These are phyloP conservation scores for Oidium heveae DNA, from an alignment of 2,329 filamentous ascomycete species.

Conservation along the genomic window DNA sequence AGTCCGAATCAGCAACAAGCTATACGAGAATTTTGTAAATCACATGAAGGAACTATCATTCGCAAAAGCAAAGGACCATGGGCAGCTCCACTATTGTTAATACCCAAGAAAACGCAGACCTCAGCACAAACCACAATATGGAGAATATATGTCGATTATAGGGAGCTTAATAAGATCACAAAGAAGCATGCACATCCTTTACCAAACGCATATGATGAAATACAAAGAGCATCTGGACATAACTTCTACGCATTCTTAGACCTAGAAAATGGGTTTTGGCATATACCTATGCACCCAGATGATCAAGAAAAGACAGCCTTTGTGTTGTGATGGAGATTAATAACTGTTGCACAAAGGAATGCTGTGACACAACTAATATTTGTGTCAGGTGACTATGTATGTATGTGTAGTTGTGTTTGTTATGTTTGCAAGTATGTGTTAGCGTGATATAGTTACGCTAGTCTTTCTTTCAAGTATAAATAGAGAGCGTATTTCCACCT, in stretches of 20 bases:
- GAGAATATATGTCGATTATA: background rate
- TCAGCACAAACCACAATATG: background rate
- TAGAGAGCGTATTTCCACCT: too few relatives aligned
- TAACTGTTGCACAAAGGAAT: too few relatives aligned
- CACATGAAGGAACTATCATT: background rate
- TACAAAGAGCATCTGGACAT: background rate
- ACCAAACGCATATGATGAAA: background rate
- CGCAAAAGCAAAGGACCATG: background rate
- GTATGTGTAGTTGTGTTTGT: too few relatives aligned
- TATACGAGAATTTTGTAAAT: background rate
- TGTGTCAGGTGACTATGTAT: too few relatives aligned
- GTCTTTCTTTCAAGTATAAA: too few relatives aligned
- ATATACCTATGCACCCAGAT: background rate
- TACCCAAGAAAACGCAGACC: background rate
- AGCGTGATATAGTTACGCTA: too few relatives aligned
- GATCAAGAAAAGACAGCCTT: background rate
- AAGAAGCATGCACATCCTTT: background rate
- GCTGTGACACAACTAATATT: too few relatives aligned
- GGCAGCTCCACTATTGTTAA: background rate
- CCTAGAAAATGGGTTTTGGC: background rate
- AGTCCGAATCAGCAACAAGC: background rate
- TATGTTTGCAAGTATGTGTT: too few relatives aligned
- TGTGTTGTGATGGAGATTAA: too few relatives aligned
- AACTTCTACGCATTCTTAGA: background rate
- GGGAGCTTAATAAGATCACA: background rate